Evolutionary conservation across 441 rosid genomes (phyloP).

Genomic region (Breynia disticha): DNA sequence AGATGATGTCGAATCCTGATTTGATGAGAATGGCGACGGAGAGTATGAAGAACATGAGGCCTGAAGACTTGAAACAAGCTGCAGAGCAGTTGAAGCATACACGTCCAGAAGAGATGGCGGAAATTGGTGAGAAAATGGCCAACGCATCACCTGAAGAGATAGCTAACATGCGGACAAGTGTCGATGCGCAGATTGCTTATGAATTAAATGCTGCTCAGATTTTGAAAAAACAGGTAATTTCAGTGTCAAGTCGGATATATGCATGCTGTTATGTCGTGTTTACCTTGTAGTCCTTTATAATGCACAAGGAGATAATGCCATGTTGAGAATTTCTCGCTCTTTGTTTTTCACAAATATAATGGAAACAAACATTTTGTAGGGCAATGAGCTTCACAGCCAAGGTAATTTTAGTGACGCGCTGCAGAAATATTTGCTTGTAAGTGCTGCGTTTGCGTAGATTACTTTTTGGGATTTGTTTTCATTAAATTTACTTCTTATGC

Average conservation of each 20-base stretch:
- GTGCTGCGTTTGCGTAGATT: constrained; percentile 14
- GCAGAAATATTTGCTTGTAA: constrained; percentile 78
- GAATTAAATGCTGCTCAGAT: constrained; percentile 70
- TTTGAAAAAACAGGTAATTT: constrained; percentile 61
- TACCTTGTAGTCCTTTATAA: too few relatives aligned
- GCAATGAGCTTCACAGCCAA: constrained; percentile 74
- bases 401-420: constrained; percentile 62
- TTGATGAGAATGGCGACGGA: constrained; percentile 92
- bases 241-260: neutral
- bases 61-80: constrained; percentile 77
- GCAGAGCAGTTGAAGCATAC: constrained; percentile 79
- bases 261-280: too few relatives aligned
- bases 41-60: constrained; percentile 83
- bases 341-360: neutral
- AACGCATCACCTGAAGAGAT: constrained; percentile 80
- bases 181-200: constrained; percentile 65
- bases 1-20: constrained; percentile 97
- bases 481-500: neutral
- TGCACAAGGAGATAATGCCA: too few relatives aligned
- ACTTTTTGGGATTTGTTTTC: too few relatives aligned
- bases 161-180: constrained; percentile 63
- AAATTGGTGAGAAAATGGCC: constrained; percentile 82
- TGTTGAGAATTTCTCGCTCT: neutral
- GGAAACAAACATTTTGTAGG: constrained; percentile 29
- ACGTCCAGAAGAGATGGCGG: constrained; percentile 73